These are phyloP conservation scores for Pseudogymnoascus pannorum DNA, from an alignment of 2,329 filamentous ascomycete species.

Conservation along the genomic window DNA sequence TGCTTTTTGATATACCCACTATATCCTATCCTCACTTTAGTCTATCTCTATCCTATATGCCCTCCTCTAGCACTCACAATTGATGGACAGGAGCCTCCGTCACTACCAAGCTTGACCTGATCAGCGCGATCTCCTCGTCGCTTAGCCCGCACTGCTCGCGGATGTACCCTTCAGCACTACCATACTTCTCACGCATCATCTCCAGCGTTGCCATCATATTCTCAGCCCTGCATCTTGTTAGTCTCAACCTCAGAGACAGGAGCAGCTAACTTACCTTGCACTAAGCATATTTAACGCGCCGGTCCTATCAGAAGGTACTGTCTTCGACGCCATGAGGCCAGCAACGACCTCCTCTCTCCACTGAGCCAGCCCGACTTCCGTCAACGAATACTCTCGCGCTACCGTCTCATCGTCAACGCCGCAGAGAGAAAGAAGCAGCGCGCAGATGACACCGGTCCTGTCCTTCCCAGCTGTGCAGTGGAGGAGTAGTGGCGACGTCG, in stretches of 20 bases:
- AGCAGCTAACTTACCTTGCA: conserved; percentile 25
- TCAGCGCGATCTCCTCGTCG: conserved; percentile 44
- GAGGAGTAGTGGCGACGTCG: conserved; percentile 48
- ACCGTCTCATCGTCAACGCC: conserved; percentile 52
- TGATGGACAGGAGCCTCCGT: conserved; percentile 18
- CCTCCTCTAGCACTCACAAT: background rate
- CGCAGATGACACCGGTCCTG: conserved; percentile 63
- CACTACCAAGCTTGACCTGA: conserved; percentile 43
- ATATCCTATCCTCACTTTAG: background rate
- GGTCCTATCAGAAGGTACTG: conserved; percentile 33
- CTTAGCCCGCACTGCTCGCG: conserved; percentile 49
- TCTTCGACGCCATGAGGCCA: conserved; percentile 43
- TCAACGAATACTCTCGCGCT: conserved; percentile 63
- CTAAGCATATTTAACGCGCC: conserved; percentile 38
- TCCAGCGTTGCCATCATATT: conserved; percentile 44
- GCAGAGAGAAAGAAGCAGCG: conserved; percentile 56
- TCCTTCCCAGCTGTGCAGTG: conserved; percentile 77
- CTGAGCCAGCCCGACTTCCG: conserved; percentile 51
- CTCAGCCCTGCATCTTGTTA: conserved; percentile 31
- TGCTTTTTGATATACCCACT: background rate
- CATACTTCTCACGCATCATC: conserved; percentile 53
- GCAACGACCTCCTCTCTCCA: conserved; percentile 45
- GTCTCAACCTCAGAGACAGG: conserved; percentile 19
- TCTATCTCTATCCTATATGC: background rate
- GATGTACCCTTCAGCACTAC: conserved; percentile 58